phyloP scores from a whole-genome alignment of 805 yeast genomes.

The Kuraishia piskuri region DNA sequence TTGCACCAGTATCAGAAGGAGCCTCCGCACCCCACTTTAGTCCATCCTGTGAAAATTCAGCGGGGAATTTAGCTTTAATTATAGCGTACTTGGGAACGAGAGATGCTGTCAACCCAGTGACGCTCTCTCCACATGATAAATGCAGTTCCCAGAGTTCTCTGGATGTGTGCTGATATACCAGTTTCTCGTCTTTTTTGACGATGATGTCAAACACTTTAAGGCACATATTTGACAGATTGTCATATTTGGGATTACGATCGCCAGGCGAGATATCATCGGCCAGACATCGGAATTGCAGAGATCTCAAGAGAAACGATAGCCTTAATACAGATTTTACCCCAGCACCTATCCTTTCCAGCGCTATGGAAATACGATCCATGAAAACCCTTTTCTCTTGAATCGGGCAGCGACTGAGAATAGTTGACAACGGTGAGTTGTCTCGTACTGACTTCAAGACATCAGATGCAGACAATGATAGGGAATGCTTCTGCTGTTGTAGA shows the following conservation, averaged over 20 bases:
- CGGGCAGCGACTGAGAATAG: neutral
- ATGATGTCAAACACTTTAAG: neutral
- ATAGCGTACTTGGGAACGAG: neutral
- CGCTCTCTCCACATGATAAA: neutral
- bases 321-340: neutral
- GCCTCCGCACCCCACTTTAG: neutral
- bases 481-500: neutral
- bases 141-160: neutral
- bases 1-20: neutral
- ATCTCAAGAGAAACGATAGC: neutral
- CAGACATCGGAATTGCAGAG: neutral
- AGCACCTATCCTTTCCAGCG: neutral
- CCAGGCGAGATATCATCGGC: neutral
- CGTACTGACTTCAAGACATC: neutral
- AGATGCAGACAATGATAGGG: neutral
- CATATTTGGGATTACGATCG: neutral
- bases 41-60: neutral
- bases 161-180: neutral
- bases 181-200: neutral
- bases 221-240: neutral
- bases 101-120: neutral
- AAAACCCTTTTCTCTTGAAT: neutral
- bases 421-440: neutral
- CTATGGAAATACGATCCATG: neutral
- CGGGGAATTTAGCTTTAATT: neutral